Conservation (phyloP, 805 yeast species). For the Torulaspora franciscae region DNA sequence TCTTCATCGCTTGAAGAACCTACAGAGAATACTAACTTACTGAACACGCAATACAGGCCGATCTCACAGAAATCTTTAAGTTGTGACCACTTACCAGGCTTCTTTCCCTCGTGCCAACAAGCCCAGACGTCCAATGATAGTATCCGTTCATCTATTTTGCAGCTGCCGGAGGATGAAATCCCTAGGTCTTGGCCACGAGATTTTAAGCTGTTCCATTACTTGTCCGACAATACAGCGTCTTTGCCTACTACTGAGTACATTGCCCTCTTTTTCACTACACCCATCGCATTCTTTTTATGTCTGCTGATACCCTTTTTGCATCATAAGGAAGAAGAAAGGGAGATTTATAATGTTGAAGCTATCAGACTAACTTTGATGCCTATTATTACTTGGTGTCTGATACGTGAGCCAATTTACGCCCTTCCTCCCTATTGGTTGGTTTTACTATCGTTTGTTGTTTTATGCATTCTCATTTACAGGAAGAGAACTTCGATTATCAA, state of each 20-base stretch:
- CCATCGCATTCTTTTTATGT: slow-evolving; percentile 18
- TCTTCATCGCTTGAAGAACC: slow-evolving; percentile 1
- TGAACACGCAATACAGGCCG: slow-evolving; percentile 12
- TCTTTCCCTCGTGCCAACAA: slow-evolving; percentile 2
- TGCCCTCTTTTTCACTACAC: slow-evolving; percentile 24
- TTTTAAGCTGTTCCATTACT: slow-evolving; percentile 12
- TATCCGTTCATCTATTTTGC: too few species aligned
- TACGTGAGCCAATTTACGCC: slow-evolving; percentile 3
- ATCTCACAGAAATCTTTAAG: slow-evolving; percentile 17
- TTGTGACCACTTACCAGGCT: slow-evolving; percentile 18
- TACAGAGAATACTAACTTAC: background rate
- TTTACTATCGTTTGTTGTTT: slow-evolving; percentile 1
- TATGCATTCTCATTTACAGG: slow-evolving; percentile 8
- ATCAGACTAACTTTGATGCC: slow-evolving; percentile 14
- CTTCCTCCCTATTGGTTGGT: slow-evolving; percentile 4
- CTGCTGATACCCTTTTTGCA: slow-evolving; percentile 19
- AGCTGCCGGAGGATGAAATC: background rate
- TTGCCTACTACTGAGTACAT: slow-evolving; percentile 18
- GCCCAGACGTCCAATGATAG: background rate
- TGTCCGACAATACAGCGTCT: slow-evolving; percentile 8
- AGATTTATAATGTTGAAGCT: slow-evolving; percentile 9
- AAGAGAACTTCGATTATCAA: slow-evolving; percentile 1
- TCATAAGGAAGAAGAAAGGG: slow-evolving; percentile 1
- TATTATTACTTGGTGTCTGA: slow-evolving; percentile 3
- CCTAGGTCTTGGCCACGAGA: slow-evolving; percentile 11